Evolutionary conservation across 1,284 basidiomycete genomes (phyloP).

Genomic region (Cryptococcus jaspeensis): DNA sequence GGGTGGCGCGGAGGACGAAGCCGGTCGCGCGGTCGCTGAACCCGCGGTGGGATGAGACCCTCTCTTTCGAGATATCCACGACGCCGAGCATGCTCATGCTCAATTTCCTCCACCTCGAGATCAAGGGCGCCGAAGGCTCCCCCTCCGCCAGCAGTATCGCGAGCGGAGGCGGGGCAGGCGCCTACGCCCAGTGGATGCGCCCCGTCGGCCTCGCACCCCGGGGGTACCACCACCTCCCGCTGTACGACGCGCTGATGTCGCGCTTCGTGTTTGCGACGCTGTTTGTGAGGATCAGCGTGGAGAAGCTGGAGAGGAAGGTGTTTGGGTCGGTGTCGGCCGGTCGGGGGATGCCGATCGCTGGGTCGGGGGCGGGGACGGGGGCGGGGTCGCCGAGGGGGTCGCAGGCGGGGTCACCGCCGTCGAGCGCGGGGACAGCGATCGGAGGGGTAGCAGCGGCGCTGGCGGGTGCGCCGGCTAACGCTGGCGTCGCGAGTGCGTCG

Average conservation of each 20-base stretch:
- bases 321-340: neutral
- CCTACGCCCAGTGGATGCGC: slow-evolving; percentile 64
- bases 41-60: slow-evolving; percentile 75
- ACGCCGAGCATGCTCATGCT: slow-evolving; percentile 72
- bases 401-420: too few relatives aligned
- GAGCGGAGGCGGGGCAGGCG: neutral
- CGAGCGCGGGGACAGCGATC: too few relatives aligned
- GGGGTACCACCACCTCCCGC: slow-evolving; percentile 81
- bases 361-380: too few relatives aligned
- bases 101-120: slow-evolving; percentile 74
- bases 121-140: slow-evolving; percentile 60
- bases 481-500: too few relatives aligned
- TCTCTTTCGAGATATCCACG: slow-evolving; percentile 69
- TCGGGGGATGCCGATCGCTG: too few relatives aligned
- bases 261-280: slow-evolving; percentile 85
- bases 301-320: slow-evolving; percentile 11
- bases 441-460: too few relatives aligned
- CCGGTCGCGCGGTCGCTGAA: slow-evolving; percentile 58
- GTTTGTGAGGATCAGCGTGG: slow-evolving; percentile 59
- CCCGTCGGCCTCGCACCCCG: slow-evolving; percentile 41
- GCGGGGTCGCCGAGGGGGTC: too few relatives aligned
- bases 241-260: slow-evolving; percentile 76
- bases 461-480: too few relatives aligned
- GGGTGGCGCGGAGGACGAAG: slow-evolving; percentile 53
- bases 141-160: slow-evolving; percentile 30